Evolutionary conservation across 2,329 filamentous ascomycete genomes (phyloP), one percentile per base, ranked within the genome.

Genomic region (Scedosporium aurantiacum): DNA sequence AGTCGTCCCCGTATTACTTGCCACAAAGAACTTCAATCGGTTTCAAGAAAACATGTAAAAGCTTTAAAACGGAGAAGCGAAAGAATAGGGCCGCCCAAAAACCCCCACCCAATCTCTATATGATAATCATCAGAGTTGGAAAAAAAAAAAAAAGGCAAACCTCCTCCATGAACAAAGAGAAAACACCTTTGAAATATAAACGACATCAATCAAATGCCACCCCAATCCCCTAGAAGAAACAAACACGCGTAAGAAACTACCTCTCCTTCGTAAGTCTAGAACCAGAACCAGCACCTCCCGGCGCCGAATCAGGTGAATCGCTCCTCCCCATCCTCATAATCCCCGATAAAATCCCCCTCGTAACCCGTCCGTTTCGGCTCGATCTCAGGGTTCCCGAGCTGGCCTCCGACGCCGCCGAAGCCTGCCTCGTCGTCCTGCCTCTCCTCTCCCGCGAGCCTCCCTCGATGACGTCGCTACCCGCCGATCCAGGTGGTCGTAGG

Each of bases 381-480:
- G 60, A 60, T 43, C 71, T 74, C 41, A 71, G 62, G 14, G 71
- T 73, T 50, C 69, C 68, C 16, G 67, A 64, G 12, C 64, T 8
- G 2, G 12, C 59, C 56, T 16, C 60, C 60, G 18, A 64, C 23
- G 60, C 62, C 66, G 57, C 64, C 64, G 41, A 64, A 62, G 58
- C 69, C 66, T 21, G 63, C n/a, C 47, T 70, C 66, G 12, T 65
- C 54, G 45, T 61, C 37, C 59, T 62, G 60, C 57, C 64, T 59
- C 63, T 64, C 23, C 62, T 64, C 6, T 52, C 60, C 25, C 54
- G 25, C 5, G 54, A 67, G 12, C 32, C 32, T 37, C 32, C 32
- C 32, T 71, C 72, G 4, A 66, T 67, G 2, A 65, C 65, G 60
- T 82, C 81, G 64, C 79, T 82, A 14, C 79, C 79, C 1, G 81